Percentiles rank a stretch among this genome's conserved stretches.
These are phyloP conservation scores for Calocybe cyanea DNA, from an alignment of 768 basidiomycete species.

Conservation along the genomic window DNA sequence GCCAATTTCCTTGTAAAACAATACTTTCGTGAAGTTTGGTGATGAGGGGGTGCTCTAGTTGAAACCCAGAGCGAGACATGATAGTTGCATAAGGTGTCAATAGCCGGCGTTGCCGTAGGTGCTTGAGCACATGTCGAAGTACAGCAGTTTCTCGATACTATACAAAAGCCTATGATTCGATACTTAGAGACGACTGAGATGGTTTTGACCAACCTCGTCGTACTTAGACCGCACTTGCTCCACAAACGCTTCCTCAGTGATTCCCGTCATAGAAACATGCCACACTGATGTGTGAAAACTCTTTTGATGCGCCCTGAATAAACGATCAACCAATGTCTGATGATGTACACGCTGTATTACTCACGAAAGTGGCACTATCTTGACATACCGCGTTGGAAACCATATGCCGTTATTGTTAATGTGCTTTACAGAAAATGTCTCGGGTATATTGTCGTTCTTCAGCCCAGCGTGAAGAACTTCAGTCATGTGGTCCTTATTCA, in stretches of 20 bases:
- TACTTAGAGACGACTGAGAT: conserved; percentile 1
- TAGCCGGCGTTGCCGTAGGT: conserved; percentile 72
- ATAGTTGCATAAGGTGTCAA: conserved; percentile 62
- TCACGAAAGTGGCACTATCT: conserved; percentile 74
- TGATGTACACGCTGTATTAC: conserved; percentile 20
- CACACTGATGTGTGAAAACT: conserved; percentile 81
- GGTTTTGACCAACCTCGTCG: conserved; percentile 51
- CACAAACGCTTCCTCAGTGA: conserved; percentile 53
- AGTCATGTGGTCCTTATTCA: conserved; percentile 60
- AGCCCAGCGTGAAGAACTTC: conserved; percentile 62
- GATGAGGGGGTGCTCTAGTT: conserved; percentile 68
- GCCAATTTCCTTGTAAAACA: conserved; percentile 66
- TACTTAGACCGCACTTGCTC: conserved; percentile 48
- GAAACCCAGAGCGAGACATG: conserved; percentile 48
- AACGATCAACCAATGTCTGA: too few species aligned
- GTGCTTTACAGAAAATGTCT: conserved; percentile 60
- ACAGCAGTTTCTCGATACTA: conserved; percentile 67
- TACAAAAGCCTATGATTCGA: conserved; percentile 9
- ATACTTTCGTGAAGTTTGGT: conserved; percentile 60
- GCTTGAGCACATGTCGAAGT: conserved; percentile 68
- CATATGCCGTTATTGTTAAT: conserved; percentile 51
- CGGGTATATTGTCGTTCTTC: conserved; percentile 60
- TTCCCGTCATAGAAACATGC: conserved; percentile 63
- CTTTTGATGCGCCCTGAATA: conserved; percentile 58
- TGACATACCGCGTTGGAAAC: conserved; percentile 68